Evolutionary conservation across 371 early-diverging fungal species (phyloP), one percentile per base, ranked within the genome.

Genomic region (Circinella umbellata): DNA sequence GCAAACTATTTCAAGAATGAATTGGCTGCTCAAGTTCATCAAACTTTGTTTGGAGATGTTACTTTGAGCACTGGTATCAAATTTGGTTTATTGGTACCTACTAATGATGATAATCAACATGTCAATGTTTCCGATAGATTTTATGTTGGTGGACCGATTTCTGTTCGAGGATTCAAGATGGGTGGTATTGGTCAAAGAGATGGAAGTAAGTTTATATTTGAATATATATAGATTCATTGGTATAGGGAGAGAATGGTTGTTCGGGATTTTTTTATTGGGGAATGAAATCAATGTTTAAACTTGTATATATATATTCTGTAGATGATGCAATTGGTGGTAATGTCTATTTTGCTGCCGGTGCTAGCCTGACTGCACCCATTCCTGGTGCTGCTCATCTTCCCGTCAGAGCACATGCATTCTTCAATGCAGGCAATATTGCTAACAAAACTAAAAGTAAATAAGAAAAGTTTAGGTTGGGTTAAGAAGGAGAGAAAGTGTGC

Each of bases 271-370:
- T 27, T 27, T 27, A 27, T 27, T 27, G 27, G 27, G 2, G 27
- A 27, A 27, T 27, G 27, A 27, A 27, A 27, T 27, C 2, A 27
- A 27, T 27, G 27, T 0, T 27, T 27, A 27, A 27, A 27, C 27
- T 27, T 27, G 27, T 27, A 27, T 27, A 2, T 27, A 27, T 27
- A 2, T 27, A 27, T 27, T 27, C 27, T 27, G 27, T 72, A 93
- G 93, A 85, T 61, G 97, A 98, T 78, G 84, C 89, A 15, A 69
- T 96, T 6, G 98, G 98, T 64, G 98, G 97, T n/a, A 92, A 96
- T 68, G 76, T 88, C 36, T 95, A 89, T 76, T 88, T 89, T 74
- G 88, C 93, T 17, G 90, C 89, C 0, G 97, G 97, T 0, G 73
- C 92, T n/a, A 92, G 92, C 69, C 76, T 95, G 66, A 87, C 94